Base-by-base conservation (phyloP, 305 asterid species). In the Solanum hybrid region DNA sequence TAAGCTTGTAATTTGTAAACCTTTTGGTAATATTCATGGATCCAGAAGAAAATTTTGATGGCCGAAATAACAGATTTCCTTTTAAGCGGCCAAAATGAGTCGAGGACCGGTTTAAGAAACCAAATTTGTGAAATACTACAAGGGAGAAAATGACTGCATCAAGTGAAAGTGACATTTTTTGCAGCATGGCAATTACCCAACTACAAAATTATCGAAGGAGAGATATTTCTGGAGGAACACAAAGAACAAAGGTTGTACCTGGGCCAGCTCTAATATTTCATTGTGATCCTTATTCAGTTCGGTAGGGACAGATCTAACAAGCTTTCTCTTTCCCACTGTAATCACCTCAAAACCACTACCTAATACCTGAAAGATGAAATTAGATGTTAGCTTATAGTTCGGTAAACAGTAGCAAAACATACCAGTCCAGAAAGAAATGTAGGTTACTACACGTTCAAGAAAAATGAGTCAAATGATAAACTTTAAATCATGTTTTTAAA, bases 311-410 rank as follows among this genome's bases (percentile, higher is more conserved):
- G 98, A 97, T 27, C 98, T 93, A 76, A 97, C 94, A 46, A 97
- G 98, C 92, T 96, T 97, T 93, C 90, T 95, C 92, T 96, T 97
- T 90, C 98, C 98, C 37, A 96, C 93, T 88, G 98, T 94, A 86
- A 97, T 96, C 80, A 97, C 98, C 95, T 97, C 99, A 88, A 95
- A 97, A 89, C 99, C 99, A 88, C 94, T 96, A 36, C 99, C 99
- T 80, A 97, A 94, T 81, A 96, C 97, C 99, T 96, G 94, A 31
- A 90, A 80, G 91, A 90, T 42, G 90, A 85, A 31, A 72, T 32
- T 29, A 34, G 38, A 35, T 69, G 85, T 72, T n/a, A 51, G 46
- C 16, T 31, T 84, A 51, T 17, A 84, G 31, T 51, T 27, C 12
- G 5, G 12, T 42, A 37, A 84, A 51, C 75, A 20, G 12, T 16